Evolutionary conservation across 192 early-diverging fungal species (phyloP).

Genomic region (Spinellus fusiger): DNA sequence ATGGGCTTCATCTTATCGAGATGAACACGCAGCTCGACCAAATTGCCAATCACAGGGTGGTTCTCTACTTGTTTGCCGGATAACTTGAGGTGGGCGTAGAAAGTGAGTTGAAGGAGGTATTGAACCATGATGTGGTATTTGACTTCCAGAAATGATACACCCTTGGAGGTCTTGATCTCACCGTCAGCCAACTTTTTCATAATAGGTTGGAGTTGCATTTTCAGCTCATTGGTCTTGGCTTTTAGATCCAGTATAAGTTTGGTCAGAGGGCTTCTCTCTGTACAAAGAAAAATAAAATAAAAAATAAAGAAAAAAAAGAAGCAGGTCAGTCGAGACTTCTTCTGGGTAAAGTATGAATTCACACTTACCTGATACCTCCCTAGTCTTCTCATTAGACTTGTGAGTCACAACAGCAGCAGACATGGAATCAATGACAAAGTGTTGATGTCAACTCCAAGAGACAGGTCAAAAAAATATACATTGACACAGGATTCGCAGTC

Average conservation of each 20-base stretch:
- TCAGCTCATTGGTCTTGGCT: conserved; percentile 37
- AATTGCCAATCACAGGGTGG: conserved; percentile 55
- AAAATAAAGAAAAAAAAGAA: background rate
- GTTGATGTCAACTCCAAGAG: too few species aligned
- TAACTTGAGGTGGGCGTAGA: conserved; percentile 73
- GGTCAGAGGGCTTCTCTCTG: conserved; percentile 18
- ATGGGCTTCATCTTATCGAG: conserved; percentile 92
- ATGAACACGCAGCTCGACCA: conserved; percentile 80
- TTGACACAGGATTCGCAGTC: too few species aligned
- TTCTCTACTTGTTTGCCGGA: conserved; percentile 57
- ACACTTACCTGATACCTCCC: too few species aligned
- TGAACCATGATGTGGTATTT: conserved; percentile 83
- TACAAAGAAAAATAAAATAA: background rate
- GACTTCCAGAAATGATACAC: conserved; percentile 86
- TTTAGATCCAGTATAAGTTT: conserved; percentile 38
- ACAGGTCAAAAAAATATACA: too few species aligned
- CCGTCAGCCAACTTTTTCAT: conserved; percentile 37
- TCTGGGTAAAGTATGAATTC: too few species aligned
- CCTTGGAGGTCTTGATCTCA: conserved; percentile 64
- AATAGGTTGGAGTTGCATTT: conserved; percentile 37
- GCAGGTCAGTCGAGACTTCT: background rate
- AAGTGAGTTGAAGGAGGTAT: conserved; percentile 79
- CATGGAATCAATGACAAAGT: too few species aligned
- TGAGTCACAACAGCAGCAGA: too few species aligned
- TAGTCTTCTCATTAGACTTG: too few species aligned